A percentile compares a stretch with the other conserved stretches of the same genome.
These are phyloP conservation scores for Tephrocybe sp. DNA, from an alignment of 768 basidiomycete species.

Conservation along the genomic window DNA sequence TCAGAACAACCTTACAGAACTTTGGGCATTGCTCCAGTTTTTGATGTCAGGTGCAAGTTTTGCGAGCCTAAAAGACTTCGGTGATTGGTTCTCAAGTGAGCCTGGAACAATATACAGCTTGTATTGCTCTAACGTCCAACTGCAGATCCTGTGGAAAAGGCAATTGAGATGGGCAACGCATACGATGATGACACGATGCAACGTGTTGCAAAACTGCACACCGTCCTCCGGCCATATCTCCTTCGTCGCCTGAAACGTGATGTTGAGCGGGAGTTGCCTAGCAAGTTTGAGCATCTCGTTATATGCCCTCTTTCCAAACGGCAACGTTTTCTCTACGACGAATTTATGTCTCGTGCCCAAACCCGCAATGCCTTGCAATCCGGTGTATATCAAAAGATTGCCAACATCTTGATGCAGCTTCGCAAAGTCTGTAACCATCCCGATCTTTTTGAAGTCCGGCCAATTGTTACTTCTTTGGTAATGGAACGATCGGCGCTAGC, in stretches of 20 bases:
- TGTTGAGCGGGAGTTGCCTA: constrained; percentile 93
- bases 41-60: constrained; percentile 88
- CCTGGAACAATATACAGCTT: constrained; percentile 9
- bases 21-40: constrained; percentile 95
- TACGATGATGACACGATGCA: constrained; percentile 83
- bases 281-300: constrained; percentile 89
- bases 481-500: constrained; percentile 74
- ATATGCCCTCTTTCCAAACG: constrained; percentile 87
- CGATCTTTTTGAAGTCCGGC: constrained; percentile 86
- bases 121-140: constrained; percentile 4
- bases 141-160: constrained; percentile 88
- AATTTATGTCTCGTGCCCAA: constrained; percentile 88
- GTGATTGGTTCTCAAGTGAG: constrained; percentile 95
- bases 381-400: constrained; percentile 84
- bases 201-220: constrained; percentile 85
- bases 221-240: constrained; percentile 93
- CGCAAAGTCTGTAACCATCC: constrained; percentile 97
- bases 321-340: constrained; percentile 94
- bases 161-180: constrained; percentile 78
- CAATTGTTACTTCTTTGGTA: constrained; percentile 74
- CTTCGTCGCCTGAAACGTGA: constrained; percentile 96
- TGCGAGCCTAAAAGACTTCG: constrained; percentile 90
- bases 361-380: constrained; percentile 81
- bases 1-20: constrained; percentile 93
- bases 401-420: constrained; percentile 97